Evolutionary conservation across 495 filamentous ascomycete genomes (phyloP), one percentile per base, ranked within the genome.

Genomic region (Hypoxylon crocopeplum): DNA sequence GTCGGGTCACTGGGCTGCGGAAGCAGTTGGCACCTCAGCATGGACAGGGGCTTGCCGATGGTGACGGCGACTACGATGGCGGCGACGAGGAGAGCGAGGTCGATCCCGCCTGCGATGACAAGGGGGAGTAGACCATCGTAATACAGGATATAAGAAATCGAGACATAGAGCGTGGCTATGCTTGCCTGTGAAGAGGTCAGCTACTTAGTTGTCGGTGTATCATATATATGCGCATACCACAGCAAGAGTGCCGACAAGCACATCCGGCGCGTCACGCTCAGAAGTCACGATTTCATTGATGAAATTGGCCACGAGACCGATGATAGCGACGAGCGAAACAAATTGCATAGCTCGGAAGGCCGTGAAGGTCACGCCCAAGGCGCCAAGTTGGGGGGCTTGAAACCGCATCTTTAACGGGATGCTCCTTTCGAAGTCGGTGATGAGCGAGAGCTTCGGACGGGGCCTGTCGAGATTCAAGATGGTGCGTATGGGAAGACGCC

Each of bases 241-340:
- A 32, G 79, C 84, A 58, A 96, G 79, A 6, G 89, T 88, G 16
- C 88, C 91, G 12, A 96, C 83, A 6, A 98, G 76, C 45, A 92
- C 83, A 4, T 82, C 74, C 0, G 91, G 90, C 0, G 89, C 84
- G 5, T 81, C 79, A 30, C 82, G 79, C 39, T 86, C 79, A 22
- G 72, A 79, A 10, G 75, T 62, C n/a, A 92, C 81, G 53, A 96
- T 90, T 22, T 86, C 75, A n/a, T 84, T 82, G 67, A 96, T 86
- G 76, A 96, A 93, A 69, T 91, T 91, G 49, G 90, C 83, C 1
- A 84, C 85, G 58, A 96, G 84, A 45, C 91, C 91, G 65, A 97
- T 88, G 59, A 92, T 85, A 39, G 84, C 79, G 60, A 96, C 84
- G 56, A 98, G 85, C 16, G 81, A 86, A 42, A 86, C 76, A 40